Evolutionary conservation across 1,284 basidiomycete genomes (phyloP).

Genomic region (Mrakiaceae sp.): DNA sequence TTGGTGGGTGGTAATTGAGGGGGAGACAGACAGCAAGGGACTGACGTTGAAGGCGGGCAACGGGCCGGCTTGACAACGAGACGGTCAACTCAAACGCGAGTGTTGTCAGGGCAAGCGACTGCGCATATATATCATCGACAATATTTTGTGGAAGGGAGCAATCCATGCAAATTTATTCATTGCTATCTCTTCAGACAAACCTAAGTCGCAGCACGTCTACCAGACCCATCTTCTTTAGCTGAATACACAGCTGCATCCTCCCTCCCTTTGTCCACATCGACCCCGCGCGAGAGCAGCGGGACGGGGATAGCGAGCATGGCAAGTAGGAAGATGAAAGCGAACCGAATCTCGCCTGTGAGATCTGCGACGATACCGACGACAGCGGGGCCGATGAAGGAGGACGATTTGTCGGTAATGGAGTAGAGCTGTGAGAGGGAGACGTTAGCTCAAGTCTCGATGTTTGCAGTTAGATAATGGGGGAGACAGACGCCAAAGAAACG

Average conservation of each 20-base stretch:
- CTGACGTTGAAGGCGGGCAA: too few relatives aligned
- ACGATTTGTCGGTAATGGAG: constrained; percentile 67
- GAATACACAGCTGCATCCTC: constrained; percentile 20
- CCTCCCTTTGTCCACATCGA: constrained; percentile 57
- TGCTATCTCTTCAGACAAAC: too few relatives aligned
- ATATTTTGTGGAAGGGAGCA: too few relatives aligned
- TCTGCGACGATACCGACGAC: constrained; percentile 77
- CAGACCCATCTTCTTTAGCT: neutral
- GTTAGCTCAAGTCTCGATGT: constrained; percentile 42
- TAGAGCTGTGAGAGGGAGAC: constrained; percentile 62
- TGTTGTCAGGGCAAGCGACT: too few relatives aligned
- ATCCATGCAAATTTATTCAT: too few relatives aligned
- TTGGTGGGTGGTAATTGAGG: too few relatives aligned
- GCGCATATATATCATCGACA: too few relatives aligned
- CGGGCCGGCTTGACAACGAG: too few relatives aligned
- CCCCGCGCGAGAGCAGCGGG: constrained; percentile 52
- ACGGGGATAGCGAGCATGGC: constrained; percentile 66
- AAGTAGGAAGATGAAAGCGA: constrained; percentile 76
- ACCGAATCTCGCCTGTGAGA: constrained; percentile 73
- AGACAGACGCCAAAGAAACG: constrained; percentile 40
- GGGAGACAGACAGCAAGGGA: too few relatives aligned
- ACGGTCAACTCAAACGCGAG: too few relatives aligned
- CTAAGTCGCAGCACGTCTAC: too few relatives aligned
- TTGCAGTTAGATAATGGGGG: constrained; percentile 45
- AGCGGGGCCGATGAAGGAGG: constrained; percentile 29